phyloP scores from a whole-genome alignment of 176 grass and related monocot species.

The Oryza longistaminata region DNA sequence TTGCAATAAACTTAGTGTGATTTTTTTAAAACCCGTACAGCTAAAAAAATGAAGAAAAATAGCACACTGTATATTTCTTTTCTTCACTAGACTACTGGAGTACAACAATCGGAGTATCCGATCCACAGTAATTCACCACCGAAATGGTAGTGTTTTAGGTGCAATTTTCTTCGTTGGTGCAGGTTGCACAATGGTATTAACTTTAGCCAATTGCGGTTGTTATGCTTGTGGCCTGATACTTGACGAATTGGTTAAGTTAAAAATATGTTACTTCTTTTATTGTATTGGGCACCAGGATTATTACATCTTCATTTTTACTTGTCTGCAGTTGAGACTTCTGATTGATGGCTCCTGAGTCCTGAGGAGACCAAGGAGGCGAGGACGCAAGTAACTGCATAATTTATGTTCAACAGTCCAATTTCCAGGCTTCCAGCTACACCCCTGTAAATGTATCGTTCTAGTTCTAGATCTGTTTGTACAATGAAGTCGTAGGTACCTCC shows the following conservation, averaged over 20 bases:
- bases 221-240: not conserved
- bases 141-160: slow-evolving; percentile 12
- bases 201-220: not conserved
- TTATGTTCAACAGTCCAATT: slow-evolving; percentile 3
- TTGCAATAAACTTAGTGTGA: not conserved
- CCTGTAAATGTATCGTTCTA: slow-evolving; percentile 50
- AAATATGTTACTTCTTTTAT: not conserved
- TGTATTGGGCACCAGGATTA: not conserved
- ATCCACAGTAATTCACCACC: not conserved
- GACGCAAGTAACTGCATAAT: not conserved
- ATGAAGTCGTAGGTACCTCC: slow-evolving; percentile 12
- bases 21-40: not conserved
- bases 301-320: slow-evolving; percentile 14
- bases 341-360: not conserved
- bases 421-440: not conserved
- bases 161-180: slow-evolving; percentile 2
- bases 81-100: not conserved
- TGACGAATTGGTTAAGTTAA: not conserved
- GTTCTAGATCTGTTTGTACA: slow-evolving; percentile 41
- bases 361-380: not conserved
- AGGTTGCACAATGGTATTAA: not conserved
- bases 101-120: not conserved
- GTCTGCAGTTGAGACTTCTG: slow-evolving; percentile 4
- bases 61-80: not conserved
- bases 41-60: not conserved